phyloP scores from a whole-genome alignment of 1,139 yeast genomes.

The Candida tunisiensis region DNA sequence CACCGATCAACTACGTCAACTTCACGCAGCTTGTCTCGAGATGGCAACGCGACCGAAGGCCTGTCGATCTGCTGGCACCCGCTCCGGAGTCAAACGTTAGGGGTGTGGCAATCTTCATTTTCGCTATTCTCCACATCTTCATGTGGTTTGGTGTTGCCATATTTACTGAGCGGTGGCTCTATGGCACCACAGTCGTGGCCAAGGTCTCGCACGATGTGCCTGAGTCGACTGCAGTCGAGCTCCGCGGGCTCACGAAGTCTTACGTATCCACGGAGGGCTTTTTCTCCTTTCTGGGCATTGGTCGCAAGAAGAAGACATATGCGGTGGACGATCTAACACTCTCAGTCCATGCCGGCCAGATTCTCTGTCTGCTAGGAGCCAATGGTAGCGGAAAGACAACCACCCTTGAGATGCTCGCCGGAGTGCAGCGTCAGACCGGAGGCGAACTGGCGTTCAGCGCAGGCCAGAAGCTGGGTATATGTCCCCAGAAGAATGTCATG shows the following conservation, averaged over 20 bases:
- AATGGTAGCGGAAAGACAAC: constrained; percentile 25
- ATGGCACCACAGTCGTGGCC: constrained; percentile 9
- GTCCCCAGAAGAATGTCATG: constrained; percentile 22
- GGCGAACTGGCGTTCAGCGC: constrained; percentile 14
- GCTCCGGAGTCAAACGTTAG: constrained; percentile 14
- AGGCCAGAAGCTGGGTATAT: constrained; percentile 17
- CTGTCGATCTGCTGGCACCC: constrained; percentile 11
- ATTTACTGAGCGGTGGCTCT: constrained; percentile 10
- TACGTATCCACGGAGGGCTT: too few relatives aligned
- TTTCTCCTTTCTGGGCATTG: too few relatives aligned
- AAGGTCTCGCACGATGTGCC: too few relatives aligned
- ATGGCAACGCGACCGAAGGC: constrained; percentile 9
- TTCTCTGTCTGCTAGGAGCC: constrained; percentile 20
- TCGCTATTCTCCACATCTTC: constrained; percentile 15
- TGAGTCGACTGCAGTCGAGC: constrained; percentile 8
- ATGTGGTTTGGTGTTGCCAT: constrained; percentile 12
- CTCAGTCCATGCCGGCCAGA: constrained; percentile 14
- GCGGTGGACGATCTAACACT: constrained; percentile 17
- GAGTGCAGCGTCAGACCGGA: constrained; percentile 14
- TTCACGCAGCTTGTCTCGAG: constrained; percentile 15
- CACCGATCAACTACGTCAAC: constrained; percentile 20
- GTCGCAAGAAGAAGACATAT: constrained; percentile 7
- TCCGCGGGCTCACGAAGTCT: constrained; percentile 10
- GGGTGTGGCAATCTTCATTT: constrained; percentile 16
- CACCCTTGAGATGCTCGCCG: constrained; percentile 21